A percentile compares a stretch with the other conserved stretches of the same genome.
Evolutionary conservation across 1,284 basidiomycete species (phyloP).

Genomic region (Microbotryum scabiosae): DNA sequence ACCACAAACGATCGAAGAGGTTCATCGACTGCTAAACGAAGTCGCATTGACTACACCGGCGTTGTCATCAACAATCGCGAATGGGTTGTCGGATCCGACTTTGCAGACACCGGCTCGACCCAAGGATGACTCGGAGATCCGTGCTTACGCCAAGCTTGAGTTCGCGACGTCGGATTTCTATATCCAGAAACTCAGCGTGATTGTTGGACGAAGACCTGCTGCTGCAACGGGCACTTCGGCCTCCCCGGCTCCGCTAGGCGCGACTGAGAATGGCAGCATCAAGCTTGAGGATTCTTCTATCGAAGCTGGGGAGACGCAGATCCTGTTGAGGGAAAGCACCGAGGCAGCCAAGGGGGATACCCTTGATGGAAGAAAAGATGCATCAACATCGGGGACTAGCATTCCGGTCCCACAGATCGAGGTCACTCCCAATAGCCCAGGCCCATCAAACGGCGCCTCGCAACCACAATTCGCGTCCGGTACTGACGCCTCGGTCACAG

Average conservation of each 20-base stretch:
- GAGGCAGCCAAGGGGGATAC: too few species aligned
- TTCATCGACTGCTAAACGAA: too few species aligned
- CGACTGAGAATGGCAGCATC: neutral
- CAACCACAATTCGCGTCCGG: too few species aligned
- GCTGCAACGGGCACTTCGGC: constrained; percentile 4
- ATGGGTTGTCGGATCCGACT: too few species aligned
- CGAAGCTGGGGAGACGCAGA: neutral
- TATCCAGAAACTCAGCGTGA: constrained; percentile 65
- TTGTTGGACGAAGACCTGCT: constrained; percentile 50
- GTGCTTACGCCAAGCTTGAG: constrained; percentile 85
- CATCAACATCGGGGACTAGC: neutral
- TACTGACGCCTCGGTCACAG: too few species aligned
- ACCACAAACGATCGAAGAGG: too few species aligned
- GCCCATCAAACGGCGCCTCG: neutral
- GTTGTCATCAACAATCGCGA: too few species aligned
- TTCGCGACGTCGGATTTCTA: constrained; percentile 85
- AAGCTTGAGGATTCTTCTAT: constrained; percentile 9
- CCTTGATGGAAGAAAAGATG: too few species aligned
- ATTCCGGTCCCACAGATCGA: neutral
- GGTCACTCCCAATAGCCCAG: neutral
- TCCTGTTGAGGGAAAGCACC: too few species aligned
- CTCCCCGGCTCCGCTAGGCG: neutral
- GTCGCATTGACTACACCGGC: too few species aligned
- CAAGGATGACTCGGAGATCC: constrained; percentile 32
- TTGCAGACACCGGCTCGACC: too few species aligned